phyloP scores from a whole-genome alignment of 495 filamentous ascomycete species.

The Penicillium diatomitis region DNA sequence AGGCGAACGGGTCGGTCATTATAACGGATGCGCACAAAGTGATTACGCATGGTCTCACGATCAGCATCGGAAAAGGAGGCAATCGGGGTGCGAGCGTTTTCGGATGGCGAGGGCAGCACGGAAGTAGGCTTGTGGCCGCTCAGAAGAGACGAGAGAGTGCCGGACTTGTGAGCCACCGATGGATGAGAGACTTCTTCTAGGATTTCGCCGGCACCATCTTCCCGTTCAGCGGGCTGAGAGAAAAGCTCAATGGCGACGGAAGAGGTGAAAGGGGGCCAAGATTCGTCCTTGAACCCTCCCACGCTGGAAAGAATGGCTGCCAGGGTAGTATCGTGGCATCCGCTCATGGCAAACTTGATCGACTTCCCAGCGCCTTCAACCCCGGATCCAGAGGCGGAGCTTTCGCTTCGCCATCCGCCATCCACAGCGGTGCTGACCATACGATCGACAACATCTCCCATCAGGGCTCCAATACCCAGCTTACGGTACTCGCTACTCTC shows the following conservation, averaged over 20 bases:
- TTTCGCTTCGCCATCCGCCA: constrained; percentile 44
- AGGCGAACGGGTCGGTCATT: constrained; percentile 76
- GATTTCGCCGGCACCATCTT: constrained; percentile 6
- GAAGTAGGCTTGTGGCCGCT: constrained; percentile 14
- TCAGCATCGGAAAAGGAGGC: constrained; percentile 21
- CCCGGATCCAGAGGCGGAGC: constrained; percentile 38
- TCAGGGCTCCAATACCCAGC: constrained; percentile 73
- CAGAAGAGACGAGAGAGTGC: constrained; percentile 26
- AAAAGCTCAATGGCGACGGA: constrained; percentile 91
- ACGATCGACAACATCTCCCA: constrained; percentile 75
- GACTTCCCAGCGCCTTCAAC: constrained; percentile 40
- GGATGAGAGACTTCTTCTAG: constrained; percentile 22
- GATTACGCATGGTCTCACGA: constrained; percentile 47
- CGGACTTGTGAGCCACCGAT: constrained; percentile 12
- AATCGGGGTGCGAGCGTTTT: constrained; percentile 28
- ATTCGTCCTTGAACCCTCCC: constrained; percentile 61
- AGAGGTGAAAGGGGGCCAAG: constrained; percentile 88
- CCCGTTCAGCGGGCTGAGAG: constrained; percentile 26
- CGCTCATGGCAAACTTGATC: constrained; percentile 66
- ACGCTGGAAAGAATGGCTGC: constrained; percentile 69
- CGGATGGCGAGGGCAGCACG: constrained; percentile 14
- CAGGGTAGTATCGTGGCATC: constrained; percentile 92
- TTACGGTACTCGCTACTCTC: constrained; percentile 78
- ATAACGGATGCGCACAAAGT: constrained; percentile 92
- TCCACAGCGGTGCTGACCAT: constrained; percentile 71